Evolutionary conservation across 2,329 filamentous ascomycete species (phyloP), one percentile per base, ranked within the genome.

Genomic region (Balansia obtecta): DNA sequence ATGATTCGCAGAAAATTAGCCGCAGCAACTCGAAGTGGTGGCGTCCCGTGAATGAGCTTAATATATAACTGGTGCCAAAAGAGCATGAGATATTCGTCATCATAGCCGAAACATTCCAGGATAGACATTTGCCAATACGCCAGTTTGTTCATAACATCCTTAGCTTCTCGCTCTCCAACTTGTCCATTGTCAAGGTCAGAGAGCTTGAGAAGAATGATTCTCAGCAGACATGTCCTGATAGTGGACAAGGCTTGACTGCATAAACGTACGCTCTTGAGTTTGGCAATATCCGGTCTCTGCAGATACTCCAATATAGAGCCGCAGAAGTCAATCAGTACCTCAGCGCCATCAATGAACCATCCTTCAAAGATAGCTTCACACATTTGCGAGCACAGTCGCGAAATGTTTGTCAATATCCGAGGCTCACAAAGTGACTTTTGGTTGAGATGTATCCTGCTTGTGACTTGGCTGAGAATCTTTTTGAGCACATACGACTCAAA

Each of bases 51-150:
- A 8, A 93, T 81, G 37, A 97, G 73, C 63, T 94, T 95, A 8
- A 83, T 83, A 63, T 97, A 98, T 3, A 98, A 79, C 53, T 96
- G 81, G 60, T 95, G 97, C 74, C 89, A 96, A 41, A 97, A 79
- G 34, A 96, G 75, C 55, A 85, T 85, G 60, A 96, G 77, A 60
- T 87, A 86, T 10, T 88, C 83, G n/a, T 86, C 80, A 43, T 95
- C 88, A 7, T 79, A 74, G 3, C 86, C 85, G 15, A 93, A 80
- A 4, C 84, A 81, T 2, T 83, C 83, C 15, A 98, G 72, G 15
- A 98, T 81, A 16, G 95, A 86, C 18, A 88, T 89, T 64, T 97
- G 93, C 93, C 93, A 98, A 65, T 96, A 97, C 0, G 88, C 81
- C 59, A 98, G 80, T 62, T 89, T 91, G 53, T 87, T 78, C 65